These are phyloP conservation scores for Myxozyma mucilagina DNA, from an alignment of 805 yeast species.

Conservation along the genomic window DNA sequence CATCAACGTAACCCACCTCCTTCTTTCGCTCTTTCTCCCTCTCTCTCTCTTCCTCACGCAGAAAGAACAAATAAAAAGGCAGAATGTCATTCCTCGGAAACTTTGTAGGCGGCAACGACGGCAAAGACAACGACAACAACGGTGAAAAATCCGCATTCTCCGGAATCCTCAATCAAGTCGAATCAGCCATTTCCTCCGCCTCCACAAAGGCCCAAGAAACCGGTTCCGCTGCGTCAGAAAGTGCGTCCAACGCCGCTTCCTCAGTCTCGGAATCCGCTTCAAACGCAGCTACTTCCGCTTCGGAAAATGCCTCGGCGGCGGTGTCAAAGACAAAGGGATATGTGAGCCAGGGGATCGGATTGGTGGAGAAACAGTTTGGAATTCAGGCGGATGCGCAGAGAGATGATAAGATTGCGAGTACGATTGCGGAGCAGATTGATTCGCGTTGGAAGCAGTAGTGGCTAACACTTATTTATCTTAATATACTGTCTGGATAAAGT, in stretches of 20 bases:
- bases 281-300: conserved; percentile 4
- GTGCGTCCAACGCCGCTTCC: neutral
- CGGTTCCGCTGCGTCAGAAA: neutral
- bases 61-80: no score
- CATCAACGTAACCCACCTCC: no score
- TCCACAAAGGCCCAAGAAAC: conserved; percentile 1
- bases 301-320: conserved; percentile 5
- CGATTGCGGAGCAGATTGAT: conserved; percentile 22
- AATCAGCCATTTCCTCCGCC: conserved; percentile 8
- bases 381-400: conserved; percentile 17
- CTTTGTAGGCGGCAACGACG: conserved; percentile 4
- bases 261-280: conserved; percentile 4
- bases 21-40: no score
- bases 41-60: no score
- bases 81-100: conserved; percentile 21
- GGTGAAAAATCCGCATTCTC: conserved; percentile 10
- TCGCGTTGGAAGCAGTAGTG: neutral
- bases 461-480: no score
- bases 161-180: conserved; percentile 2
- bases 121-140: conserved; percentile 3
- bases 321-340: conserved; percentile 14
- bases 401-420: conserved; percentile 23
- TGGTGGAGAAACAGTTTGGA: conserved; percentile 22
- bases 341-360: conserved; percentile 21
- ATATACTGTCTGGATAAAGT: neutral